Conservation (phyloP, 345 rosid species). For the Sisymbrium altissimum region DNA sequence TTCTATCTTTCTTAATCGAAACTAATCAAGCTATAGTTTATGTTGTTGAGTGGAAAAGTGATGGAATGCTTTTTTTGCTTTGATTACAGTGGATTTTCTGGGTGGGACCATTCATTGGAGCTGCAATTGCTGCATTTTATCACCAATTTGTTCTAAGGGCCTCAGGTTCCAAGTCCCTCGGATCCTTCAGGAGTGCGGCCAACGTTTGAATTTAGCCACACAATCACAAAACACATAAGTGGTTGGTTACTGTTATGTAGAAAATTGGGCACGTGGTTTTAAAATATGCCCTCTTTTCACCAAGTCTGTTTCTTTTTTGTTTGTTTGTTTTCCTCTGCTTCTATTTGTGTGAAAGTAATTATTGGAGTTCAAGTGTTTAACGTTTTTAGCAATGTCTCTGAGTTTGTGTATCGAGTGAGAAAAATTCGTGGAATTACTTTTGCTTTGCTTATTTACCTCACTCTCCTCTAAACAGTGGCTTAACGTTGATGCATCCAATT, state of each 20-base stretch:
- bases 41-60: no score
- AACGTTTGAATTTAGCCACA: constrained; percentile 27
- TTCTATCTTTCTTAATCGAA: not conserved
- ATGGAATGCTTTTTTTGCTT: not conserved
- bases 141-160: constrained; percentile 80
- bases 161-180: constrained; percentile 71
- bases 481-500: not conserved
- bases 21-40: not conserved
- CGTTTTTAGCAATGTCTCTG: not conserved
- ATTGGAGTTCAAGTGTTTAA: not conserved
- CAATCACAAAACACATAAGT: not conserved
- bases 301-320: not conserved
- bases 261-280: not conserved
- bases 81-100: constrained; percentile 71
- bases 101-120: constrained; percentile 87
- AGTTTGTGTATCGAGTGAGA: not conserved
- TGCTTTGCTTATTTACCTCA: not conserved
- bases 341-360: not conserved
- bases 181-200: constrained; percentile 82
- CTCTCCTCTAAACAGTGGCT: not conserved
- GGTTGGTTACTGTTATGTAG: not conserved
- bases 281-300: not conserved
- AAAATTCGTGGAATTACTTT: not conserved
- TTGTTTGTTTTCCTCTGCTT: not conserved
- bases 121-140: constrained; percentile 79